phyloP scores from a whole-genome alignment of 2,329 filamentous ascomycete genomes.

The Neurospora crassa region DNA sequence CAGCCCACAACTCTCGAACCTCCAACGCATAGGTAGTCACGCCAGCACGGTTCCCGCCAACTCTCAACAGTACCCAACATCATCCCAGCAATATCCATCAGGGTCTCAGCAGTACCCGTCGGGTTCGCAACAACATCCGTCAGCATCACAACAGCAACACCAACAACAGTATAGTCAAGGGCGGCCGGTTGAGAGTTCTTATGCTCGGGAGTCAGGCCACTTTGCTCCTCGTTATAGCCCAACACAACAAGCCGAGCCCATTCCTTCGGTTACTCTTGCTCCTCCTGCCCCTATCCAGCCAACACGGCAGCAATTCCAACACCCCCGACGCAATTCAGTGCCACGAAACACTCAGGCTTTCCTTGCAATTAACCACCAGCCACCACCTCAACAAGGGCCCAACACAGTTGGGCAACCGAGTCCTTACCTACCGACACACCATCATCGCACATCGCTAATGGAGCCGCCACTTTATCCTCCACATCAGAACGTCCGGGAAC shows the following conservation, averaged over 20 bases:
- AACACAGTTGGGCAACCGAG: constrained; percentile 29
- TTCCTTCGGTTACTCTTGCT: constrained; percentile 27
- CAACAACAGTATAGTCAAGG: background rate
- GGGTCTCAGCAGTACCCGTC: background rate
- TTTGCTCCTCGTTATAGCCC: constrained; percentile 12
- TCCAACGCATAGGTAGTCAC: constrained; percentile 24
- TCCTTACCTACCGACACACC: constrained; percentile 29
- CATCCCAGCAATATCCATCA: background rate
- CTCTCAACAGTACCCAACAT: constrained; percentile 5
- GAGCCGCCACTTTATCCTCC: constrained; percentile 56
- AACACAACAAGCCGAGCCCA: background rate
- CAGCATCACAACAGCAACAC: background rate
- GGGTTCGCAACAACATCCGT: background rate
- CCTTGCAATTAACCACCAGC: constrained; percentile 38
- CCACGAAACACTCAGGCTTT: constrained; percentile 39
- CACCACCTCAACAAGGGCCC: constrained; percentile 28
- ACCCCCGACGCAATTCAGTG: constrained; percentile 40
- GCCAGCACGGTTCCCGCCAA: background rate
- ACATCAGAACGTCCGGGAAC: constrained; percentile 61
- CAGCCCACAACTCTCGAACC: constrained; percentile 40
- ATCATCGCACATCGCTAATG: constrained; percentile 28
- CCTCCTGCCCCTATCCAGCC: constrained; percentile 47
- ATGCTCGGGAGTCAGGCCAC: constrained; percentile 8
- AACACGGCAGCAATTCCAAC: constrained; percentile 21
- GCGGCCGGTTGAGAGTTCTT: constrained; percentile 4